A percentile compares a stretch with the other conserved stretches of the same genome.
These are phyloP conservation scores for Chalciporus sphaerocephalus DNA, from an alignment of 768 basidiomycete genomes.

Conservation along the genomic window DNA sequence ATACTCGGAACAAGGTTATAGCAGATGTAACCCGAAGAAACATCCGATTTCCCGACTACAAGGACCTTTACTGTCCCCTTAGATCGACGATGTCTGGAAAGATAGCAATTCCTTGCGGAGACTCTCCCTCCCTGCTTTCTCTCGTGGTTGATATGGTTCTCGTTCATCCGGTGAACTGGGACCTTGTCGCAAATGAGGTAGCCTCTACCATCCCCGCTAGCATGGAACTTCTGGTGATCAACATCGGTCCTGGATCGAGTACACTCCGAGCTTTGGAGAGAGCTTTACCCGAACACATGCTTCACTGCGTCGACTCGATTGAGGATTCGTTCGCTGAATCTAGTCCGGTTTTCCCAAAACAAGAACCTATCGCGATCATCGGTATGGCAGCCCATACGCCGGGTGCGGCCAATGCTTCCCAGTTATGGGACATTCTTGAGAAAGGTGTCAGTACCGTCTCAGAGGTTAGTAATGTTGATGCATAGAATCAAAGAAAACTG, in stretches of 20 bases:
- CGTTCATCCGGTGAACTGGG: conserved; percentile 51
- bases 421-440: conserved; percentile 59
- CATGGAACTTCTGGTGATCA: conserved; percentile 36
- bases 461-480: conserved; percentile 39
- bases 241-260: conserved; percentile 47
- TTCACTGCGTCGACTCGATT: conserved; percentile 16
- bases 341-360: conserved; percentile 17
- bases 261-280: conserved; percentile 38
- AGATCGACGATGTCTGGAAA: conserved; percentile 45
- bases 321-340: conserved; percentile 7
- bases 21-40: conserved; percentile 40
- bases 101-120: conserved; percentile 21
- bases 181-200: conserved; percentile 35
- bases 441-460: conserved; percentile 52
- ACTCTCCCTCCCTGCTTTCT: conserved; percentile 33
- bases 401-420: conserved; percentile 43
- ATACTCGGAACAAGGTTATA: conserved; percentile 39
- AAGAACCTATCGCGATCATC: conserved; percentile 61
- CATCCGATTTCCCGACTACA: conserved; percentile 48
- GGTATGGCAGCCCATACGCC: conserved; percentile 63
- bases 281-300: conserved; percentile 21
- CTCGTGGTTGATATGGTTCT: conserved; percentile 40
- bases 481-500: background rate
- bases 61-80: conserved; percentile 45
- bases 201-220: conserved; percentile 11